phyloP scores from a whole-genome alignment of 2,329 filamentous ascomycete genomes.

The Trematosphaeria pertusa region DNA sequence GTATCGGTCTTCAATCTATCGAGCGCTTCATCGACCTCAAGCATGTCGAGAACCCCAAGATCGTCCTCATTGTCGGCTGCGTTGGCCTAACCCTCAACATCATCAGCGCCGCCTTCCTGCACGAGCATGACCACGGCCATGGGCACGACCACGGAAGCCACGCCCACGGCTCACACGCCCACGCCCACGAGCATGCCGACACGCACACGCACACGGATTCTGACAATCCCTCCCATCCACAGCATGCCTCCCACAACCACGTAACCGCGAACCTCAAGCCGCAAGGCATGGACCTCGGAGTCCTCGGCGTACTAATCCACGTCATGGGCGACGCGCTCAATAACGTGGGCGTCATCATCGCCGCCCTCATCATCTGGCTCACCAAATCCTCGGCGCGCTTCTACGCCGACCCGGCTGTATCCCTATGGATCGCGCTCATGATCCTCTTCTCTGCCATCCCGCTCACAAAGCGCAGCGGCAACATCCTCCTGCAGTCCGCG shows the following conservation, averaged over 20 bases:
- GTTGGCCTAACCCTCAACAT: constrained; percentile 72
- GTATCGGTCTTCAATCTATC: constrained; percentile 75
- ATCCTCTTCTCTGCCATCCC: constrained; percentile 71
- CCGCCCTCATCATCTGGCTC: constrained; percentile 74
- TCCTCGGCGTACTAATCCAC: constrained; percentile 74
- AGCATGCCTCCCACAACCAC: constrained; percentile 39
- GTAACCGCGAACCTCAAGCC: constrained; percentile 27
- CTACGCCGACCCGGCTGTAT: constrained; percentile 75
- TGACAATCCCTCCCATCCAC: constrained; percentile 3
- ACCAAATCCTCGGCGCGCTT: constrained; percentile 63
- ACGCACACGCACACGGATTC: neutral
- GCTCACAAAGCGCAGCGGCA: constrained; percentile 66
- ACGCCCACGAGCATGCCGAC: constrained; percentile 20
- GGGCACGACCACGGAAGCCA: constrained; percentile 23
- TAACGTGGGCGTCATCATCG: constrained; percentile 76
- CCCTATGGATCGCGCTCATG: constrained; percentile 75
- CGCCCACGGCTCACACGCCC: constrained; percentile 37
- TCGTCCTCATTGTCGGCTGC: constrained; percentile 74
- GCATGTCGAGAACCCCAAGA: constrained; percentile 66
- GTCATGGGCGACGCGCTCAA: constrained; percentile 76
- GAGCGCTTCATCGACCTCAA: constrained; percentile 70
- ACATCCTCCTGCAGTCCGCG: constrained; percentile 72
- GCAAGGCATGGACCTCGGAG: constrained; percentile 65
- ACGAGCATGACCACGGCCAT: constrained; percentile 49
- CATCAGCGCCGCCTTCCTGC: constrained; percentile 69